phyloP scores from a whole-genome alignment of 176 grass and related monocot species.

The Oryza meridionalis region DNA sequence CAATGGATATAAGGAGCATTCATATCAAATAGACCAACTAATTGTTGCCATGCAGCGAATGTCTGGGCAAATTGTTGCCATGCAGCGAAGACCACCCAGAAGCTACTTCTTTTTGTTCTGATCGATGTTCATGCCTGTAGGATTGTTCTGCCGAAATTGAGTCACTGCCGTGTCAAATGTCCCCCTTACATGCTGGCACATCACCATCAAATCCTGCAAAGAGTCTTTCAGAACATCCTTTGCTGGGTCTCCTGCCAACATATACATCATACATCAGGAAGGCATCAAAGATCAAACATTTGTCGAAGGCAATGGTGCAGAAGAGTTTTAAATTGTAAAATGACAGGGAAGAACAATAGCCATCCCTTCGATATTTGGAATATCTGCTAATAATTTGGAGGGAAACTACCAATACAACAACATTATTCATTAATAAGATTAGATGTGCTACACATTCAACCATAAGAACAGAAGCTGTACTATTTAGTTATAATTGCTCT shows the following conservation, averaged over 20 bases:
- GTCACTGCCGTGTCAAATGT: conserved; percentile 45
- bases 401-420: neutral
- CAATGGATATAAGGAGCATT: neutral
- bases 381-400: conserved; percentile 2
- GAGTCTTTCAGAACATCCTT: conserved; percentile 68
- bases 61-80: neutral
- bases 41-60: neutral
- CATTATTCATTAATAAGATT: neutral
- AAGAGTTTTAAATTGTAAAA: neutral
- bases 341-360: neutral
- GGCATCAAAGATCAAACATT: neutral
- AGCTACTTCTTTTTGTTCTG: conserved; percentile 27
- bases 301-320: neutral
- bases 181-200: conserved; percentile 57
- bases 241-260: conserved; percentile 51
- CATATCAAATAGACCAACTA: neutral
- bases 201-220: conserved; percentile 45
- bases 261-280: conserved; percentile 32
- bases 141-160: conserved; percentile 33
- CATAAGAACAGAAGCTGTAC: neutral
- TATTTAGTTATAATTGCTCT: neutral
- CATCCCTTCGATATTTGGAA: neutral
- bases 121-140: conserved; percentile 33
- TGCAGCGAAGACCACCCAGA: neutral
- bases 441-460: neutral